Conservation (phyloP, 805 yeast genomes). For the Zygosaccharomyces kombuchaensis region DNA sequence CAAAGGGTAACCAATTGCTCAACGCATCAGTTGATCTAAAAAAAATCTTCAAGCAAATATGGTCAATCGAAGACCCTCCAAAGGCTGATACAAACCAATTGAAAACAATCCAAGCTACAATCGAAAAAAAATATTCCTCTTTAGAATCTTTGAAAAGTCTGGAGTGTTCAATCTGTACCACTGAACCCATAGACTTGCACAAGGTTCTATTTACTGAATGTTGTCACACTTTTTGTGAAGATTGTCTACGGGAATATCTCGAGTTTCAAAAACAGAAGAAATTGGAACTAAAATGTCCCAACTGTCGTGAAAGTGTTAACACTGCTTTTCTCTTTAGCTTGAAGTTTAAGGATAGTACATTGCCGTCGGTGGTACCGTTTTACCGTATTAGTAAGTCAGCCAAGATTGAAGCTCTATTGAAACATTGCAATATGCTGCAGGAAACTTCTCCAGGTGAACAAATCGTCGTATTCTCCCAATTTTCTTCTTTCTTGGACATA, state of each 20-base stretch:
- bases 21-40: constrained; percentile 9
- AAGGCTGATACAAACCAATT: constrained; percentile 1
- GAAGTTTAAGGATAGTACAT: constrained; percentile 27
- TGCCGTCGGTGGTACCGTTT: constrained; percentile 19
- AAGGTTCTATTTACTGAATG: constrained; percentile 64
- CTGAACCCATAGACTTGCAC: constrained; percentile 55
- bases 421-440: constrained; percentile 51
- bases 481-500: constrained; percentile 74
- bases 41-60: neutral
- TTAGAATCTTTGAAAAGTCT: constrained; percentile 37
- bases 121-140: constrained; percentile 26
- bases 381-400: constrained; percentile 50
- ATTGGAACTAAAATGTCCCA: constrained; percentile 60
- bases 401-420: constrained; percentile 63
- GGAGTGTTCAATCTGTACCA: constrained; percentile 85
- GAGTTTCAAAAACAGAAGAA: constrained; percentile 54
- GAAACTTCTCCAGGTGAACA: constrained; percentile 61
- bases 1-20: constrained; percentile 13
- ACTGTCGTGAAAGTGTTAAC: constrained; percentile 60
- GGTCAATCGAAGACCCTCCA: neutral
- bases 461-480: constrained; percentile 86
- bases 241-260: constrained; percentile 70
- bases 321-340: constrained; percentile 40
- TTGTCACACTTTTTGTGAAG: constrained; percentile 73
- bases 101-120: constrained; percentile 2